phyloP scores from a whole-genome alignment of 345 rosid species.

The Boechera divaricarpa region DNA sequence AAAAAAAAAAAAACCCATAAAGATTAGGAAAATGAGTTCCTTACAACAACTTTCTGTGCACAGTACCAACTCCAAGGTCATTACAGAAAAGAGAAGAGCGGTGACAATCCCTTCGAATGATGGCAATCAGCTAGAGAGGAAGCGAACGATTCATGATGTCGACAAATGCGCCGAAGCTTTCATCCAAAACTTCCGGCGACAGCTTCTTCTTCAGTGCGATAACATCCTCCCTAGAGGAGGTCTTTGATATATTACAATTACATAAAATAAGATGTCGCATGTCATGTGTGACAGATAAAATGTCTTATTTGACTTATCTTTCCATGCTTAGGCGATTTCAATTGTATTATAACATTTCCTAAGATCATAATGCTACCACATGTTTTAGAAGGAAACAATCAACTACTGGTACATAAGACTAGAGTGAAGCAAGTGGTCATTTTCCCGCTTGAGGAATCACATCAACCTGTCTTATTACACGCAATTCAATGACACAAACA shows the following conservation, averaged over 20 bases:
- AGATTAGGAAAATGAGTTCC: conserved; percentile 30
- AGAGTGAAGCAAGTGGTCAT: conserved; percentile 28
- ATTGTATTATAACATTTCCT: conserved; percentile 13
- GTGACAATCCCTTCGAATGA: conserved; percentile 7
- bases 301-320: background rate
- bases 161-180: conserved; percentile 44
- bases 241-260: background rate
- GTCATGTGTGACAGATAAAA: background rate
- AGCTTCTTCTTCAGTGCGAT: conserved; percentile 41
- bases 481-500: conserved; percentile 12
- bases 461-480: conserved; percentile 33
- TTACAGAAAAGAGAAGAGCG: conserved; percentile 37
- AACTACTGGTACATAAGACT: background rate
- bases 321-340: conserved; percentile 6
- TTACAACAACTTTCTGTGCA: conserved; percentile 27
- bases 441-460: conserved; percentile 24
- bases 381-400: conserved; percentile 12
- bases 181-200: conserved; percentile 43
- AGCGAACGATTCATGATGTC: conserved; percentile 28
- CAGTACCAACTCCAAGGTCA: conserved; percentile 30
- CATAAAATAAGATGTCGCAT: background rate
- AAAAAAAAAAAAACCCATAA: background rate
- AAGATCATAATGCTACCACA: conserved; percentile 6
- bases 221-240: conserved; percentile 25
- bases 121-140: conserved; percentile 17